Evolutionary conservation across 345 rosid genomes (phyloP).

Genomic region (Hevea brasiliensis): DNA sequence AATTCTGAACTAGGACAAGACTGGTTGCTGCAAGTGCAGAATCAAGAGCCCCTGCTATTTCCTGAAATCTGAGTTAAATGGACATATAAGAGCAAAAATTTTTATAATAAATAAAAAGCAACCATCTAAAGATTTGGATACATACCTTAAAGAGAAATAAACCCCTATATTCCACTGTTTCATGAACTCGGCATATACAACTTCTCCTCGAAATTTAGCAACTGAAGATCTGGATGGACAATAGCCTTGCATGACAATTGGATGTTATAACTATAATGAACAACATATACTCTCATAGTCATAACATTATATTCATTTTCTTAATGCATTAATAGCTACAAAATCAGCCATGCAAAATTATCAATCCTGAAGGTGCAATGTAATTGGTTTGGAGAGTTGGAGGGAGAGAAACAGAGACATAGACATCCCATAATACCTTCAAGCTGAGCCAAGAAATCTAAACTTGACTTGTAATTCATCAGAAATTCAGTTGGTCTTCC

Average conservation of each 20-base stretch:
- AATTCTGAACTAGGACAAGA: conserved; percentile 63
- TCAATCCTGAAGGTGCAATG: conserved; percentile 9
- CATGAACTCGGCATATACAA: conserved; percentile 71
- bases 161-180: conserved; percentile 98
- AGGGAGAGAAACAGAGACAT: not conserved
- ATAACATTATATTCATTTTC: not conserved
- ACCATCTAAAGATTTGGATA: conserved; percentile 11
- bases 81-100: conserved; percentile 14
- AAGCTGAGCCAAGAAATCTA: conserved; percentile 80
- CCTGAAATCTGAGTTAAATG: conserved; percentile 76
- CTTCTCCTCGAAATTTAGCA: conserved; percentile 73
- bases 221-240: conserved; percentile 97
- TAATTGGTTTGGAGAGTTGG: not conserved
- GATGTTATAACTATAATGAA: conserved; percentile 35
- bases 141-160: conserved; percentile 90
- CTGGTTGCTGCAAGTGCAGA: conserved; percentile 64
- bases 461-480: conserved; percentile 85
- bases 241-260: conserved; percentile 77
- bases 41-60: conserved; percentile 91
- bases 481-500: conserved; percentile 96
- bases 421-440: conserved; percentile 57
- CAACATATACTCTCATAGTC: conserved; percentile 10
- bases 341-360: conserved; percentile 17
- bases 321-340: conserved; percentile 12
- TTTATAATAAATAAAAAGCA: not conserved